phyloP scores from a whole-genome alignment of 768 basidiomycete species.

The Phanerochaete carnosa region DNA sequence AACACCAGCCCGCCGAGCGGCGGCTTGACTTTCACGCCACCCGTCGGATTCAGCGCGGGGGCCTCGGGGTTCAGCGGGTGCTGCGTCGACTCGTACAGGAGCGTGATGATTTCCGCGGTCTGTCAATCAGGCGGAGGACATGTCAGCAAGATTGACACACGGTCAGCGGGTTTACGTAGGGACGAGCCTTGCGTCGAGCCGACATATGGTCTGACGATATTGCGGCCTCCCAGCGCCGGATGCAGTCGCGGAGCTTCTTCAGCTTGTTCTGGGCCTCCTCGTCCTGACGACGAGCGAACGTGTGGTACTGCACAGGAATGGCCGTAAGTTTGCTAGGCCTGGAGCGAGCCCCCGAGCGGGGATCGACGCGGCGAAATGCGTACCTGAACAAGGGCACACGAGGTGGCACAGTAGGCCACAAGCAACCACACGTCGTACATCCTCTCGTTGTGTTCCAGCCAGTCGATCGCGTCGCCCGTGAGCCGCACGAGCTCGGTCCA shows the following conservation, averaged over 20 bases:
- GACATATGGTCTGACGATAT: constrained; percentile 94
- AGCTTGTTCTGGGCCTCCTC: constrained; percentile 69
- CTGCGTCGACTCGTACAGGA: constrained; percentile 93
- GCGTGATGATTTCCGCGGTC: constrained; percentile 90
- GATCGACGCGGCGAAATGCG: constrained; percentile 15
- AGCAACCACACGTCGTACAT: constrained; percentile 86
- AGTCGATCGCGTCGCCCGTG: constrained; percentile 82
- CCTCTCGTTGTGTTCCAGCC: constrained; percentile 79
- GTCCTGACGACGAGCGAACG: constrained; percentile 84
- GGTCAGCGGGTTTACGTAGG: constrained; percentile 7
- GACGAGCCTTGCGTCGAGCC: constrained; percentile 78
- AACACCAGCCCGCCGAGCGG: constrained; percentile 57
- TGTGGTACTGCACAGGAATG: constrained; percentile 70
- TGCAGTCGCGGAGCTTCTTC: constrained; percentile 78
- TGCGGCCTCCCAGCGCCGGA: constrained; percentile 82
- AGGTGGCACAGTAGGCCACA: constrained; percentile 84
- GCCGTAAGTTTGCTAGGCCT: not conserved
- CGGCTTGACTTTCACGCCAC: constrained; percentile 56
- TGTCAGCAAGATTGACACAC: constrained; percentile 4
- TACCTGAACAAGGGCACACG: constrained; percentile 89
- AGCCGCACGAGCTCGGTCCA: constrained; percentile 73
- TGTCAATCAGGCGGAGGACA: constrained; percentile 27
- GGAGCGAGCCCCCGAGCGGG: not conserved
- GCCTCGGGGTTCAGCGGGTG: constrained; percentile 51
- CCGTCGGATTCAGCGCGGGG: constrained; percentile 76